Evolutionary conservation across 2,329 filamentous ascomycete genomes (phyloP).

Genomic region (Neoscytalidium dimidiatum): DNA sequence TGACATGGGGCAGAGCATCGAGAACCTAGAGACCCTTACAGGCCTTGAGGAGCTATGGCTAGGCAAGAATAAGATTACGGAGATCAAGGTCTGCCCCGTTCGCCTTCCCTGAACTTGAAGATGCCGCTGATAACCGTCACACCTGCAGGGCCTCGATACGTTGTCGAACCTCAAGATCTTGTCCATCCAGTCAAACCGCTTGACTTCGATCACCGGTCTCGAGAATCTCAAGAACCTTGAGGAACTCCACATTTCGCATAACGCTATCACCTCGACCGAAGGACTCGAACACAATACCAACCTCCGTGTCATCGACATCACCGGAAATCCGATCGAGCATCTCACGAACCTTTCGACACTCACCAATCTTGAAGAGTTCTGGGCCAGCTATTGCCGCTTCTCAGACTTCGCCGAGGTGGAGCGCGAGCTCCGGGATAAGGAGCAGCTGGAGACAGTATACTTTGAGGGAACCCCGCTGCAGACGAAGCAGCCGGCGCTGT

Average conservation of each 20-base stretch:
- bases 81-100: constrained; percentile 60
- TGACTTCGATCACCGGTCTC: constrained; percentile 76
- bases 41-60: constrained; percentile 88
- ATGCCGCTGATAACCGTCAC: background rate
- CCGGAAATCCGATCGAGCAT: constrained; percentile 78
- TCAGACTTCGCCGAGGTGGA: constrained; percentile 81
- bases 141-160: constrained; percentile 61
- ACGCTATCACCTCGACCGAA: constrained; percentile 75
- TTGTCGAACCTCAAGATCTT: constrained; percentile 82
- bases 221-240: constrained; percentile 74
- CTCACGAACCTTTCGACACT: constrained; percentile 72
- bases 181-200: constrained; percentile 93
- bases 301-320: constrained; percentile 82
- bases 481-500: constrained; percentile 74
- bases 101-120: background rate
- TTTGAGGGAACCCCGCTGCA: constrained; percentile 95
- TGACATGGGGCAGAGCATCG: constrained; percentile 54
- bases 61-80: constrained; percentile 93
- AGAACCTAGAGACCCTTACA: constrained; percentile 77
- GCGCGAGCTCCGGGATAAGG: constrained; percentile 74
- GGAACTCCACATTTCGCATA: constrained; percentile 95
- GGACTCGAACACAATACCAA: constrained; percentile 57
- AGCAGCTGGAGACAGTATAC: constrained; percentile 83
- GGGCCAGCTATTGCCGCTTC: constrained; percentile 89
- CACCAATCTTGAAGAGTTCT: constrained; percentile 79